Evolutionary conservation across 225 moss, liverwort and hornwort genomes (phyloP).

Genomic region (Marchantia polymorpha): DNA sequence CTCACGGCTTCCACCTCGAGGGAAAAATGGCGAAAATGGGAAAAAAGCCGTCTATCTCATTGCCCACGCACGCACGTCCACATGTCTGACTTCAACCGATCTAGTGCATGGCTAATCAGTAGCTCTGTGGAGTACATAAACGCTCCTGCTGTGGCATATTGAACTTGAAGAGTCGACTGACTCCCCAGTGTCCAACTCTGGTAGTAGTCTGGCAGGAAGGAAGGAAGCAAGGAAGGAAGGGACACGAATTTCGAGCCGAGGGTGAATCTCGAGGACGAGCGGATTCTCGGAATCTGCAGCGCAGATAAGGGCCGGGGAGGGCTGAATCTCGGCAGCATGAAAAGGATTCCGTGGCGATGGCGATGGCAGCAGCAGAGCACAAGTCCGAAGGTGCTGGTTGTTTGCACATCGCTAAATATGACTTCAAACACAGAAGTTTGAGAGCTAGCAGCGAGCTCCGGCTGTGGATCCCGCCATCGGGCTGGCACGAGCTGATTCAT

Average conservation of each 20-base stretch:
- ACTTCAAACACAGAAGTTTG: constrained; percentile 6
- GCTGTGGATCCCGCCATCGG: not conserved
- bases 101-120: no score
- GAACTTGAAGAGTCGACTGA: no score
- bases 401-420: constrained; percentile 6
- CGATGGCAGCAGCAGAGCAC: not conserved
- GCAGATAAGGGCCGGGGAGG: not conserved
- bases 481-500: not conserved
- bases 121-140: no score
- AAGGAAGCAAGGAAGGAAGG: no score
- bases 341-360: not conserved
- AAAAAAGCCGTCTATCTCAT: no score
- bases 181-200: no score
- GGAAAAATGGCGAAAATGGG: no score
- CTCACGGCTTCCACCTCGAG: no score
- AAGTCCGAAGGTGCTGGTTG: constrained; percentile 1
- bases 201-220: no score
- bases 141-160: no score
- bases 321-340: not conserved
- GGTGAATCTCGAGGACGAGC: not conserved
- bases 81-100: no score
- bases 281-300: not conserved
- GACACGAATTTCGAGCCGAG: not conserved
- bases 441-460: not conserved
- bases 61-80: no score